Conservation (phyloP, 1,284 basidiomycete species). For the Ceratobasidium sp. region DNA sequence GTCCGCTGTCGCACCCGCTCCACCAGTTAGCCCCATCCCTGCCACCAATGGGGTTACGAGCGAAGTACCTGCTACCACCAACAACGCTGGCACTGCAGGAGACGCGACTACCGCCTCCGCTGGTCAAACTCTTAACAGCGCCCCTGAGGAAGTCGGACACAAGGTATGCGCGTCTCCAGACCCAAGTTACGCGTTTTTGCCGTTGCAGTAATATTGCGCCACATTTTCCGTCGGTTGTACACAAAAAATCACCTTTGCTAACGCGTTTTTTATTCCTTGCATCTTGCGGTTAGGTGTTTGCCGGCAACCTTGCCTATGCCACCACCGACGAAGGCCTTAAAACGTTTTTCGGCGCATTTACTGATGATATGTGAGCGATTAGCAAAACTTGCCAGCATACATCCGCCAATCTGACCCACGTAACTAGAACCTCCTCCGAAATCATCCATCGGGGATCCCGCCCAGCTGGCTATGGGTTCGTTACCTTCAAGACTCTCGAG, state of each 20-base stretch:
- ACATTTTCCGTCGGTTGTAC: constrained; percentile 2
- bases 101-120: constrained; percentile 38
- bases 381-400: constrained; percentile 24
- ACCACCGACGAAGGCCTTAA: constrained; percentile 89
- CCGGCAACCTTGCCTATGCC: constrained; percentile 85
- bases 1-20: constrained; percentile 42
- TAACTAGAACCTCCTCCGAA: constrained; percentile 70
- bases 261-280: constrained; percentile 50
- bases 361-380: constrained; percentile 75
- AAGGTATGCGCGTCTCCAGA: constrained; percentile 27
- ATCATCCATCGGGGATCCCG: constrained; percentile 80
- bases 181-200: constrained; percentile 8
- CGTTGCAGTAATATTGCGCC: constrained; percentile 14
- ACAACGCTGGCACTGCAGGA: constrained; percentile 37
- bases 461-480: constrained; percentile 91
- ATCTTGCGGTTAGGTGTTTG: constrained; percentile 78
- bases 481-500: constrained; percentile 78
- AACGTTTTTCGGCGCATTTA: constrained; percentile 83
- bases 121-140: constrained; percentile 13
- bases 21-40: constrained; percentile 39
- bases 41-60: constrained; percentile 38
- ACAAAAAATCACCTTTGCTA: constrained; percentile 6
- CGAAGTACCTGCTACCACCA: constrained; percentile 37
- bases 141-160: constrained; percentile 31
- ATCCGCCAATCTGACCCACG: constrained; percentile 48